Evolutionary conservation across 2,329 filamentous ascomycete genomes (phyloP).

Genomic region (Fusarium sp.): DNA sequence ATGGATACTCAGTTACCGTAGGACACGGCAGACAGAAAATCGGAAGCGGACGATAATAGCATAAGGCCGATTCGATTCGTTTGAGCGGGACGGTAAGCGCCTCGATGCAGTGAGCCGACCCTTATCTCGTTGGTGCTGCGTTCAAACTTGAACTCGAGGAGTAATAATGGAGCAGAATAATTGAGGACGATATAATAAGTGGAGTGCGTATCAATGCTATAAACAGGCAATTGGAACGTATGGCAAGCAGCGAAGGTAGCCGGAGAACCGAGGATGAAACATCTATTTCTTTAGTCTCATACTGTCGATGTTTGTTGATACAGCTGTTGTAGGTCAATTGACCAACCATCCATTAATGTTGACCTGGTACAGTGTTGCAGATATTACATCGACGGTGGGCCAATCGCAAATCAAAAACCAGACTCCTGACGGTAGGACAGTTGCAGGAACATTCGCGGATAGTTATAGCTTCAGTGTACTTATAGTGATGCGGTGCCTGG

Average conservation of each 20-base stretch:
- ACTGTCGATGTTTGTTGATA: conserved; percentile 11
- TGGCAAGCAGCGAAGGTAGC: neutral
- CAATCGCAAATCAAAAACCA: conserved; percentile 25
- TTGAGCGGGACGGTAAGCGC: conserved; percentile 17
- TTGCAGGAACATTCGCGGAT: neutral
- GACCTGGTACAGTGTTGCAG: conserved; percentile 9
- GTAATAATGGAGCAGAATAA: neutral
- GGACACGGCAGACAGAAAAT: conserved; percentile 5
- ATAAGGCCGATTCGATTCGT: conserved; percentile 2
- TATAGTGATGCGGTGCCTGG: conserved; percentile 4
- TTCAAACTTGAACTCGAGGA: neutral
- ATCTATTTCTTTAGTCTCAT: neutral
- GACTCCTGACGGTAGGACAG: neutral
- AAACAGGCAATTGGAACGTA: conserved; percentile 1
- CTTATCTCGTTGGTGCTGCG: conserved; percentile 21
- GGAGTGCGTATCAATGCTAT: neutral
- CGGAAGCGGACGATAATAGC: conserved; percentile 18
- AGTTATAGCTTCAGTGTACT: conserved; percentile 15
- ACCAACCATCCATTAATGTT: neutral
- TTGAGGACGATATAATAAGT: neutral
- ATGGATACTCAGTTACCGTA: conserved; percentile 12
- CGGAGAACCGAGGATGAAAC: conserved; percentile 7
- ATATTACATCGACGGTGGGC: neutral
- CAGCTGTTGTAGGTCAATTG: neutral
- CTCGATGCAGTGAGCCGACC: conserved; percentile 32